phyloP scores from a whole-genome alignment of 148 eudicot genomes.

The Rhododendron henanense region DNA sequence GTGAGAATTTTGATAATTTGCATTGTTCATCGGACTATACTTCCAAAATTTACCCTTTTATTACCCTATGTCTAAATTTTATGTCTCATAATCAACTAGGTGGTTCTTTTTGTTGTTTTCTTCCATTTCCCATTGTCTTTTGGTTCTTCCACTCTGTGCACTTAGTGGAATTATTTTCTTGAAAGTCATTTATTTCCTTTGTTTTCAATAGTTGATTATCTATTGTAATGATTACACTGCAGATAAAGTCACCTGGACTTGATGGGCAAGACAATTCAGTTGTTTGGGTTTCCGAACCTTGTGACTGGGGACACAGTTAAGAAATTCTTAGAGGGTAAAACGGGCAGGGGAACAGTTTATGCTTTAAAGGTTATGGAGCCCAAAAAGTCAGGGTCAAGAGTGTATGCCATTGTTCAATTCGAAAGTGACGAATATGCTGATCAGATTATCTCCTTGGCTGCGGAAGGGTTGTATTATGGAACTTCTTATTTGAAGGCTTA shows the following conservation, averaged over 20 bases:
- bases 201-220: neutral
- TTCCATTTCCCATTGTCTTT: neutral
- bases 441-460: too few species aligned
- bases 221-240: conserved; percentile 1
- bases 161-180: neutral
- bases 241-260: neutral
- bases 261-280: conserved; percentile 35
- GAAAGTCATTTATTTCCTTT: neutral
- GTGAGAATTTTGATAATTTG: neutral
- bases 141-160: neutral
- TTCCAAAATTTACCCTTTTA: neutral
- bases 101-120: neutral
- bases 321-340: conserved; percentile 24
- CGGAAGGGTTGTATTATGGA: too few species aligned
- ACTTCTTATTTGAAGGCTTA: too few species aligned
- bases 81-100: neutral
- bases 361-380: conserved; percentile 39
- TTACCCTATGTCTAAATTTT: neutral
- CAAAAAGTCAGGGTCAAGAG: conserved; percentile 5
- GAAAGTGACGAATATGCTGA: too few species aligned
- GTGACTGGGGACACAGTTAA: conserved; percentile 26
- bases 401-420: too few species aligned
- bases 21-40: neutral
- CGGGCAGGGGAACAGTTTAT: conserved; percentile 35
- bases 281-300: conserved; percentile 35